Evolutionary conservation across 2,329 filamentous ascomycete species (phyloP).

Genomic region (Fusarium scirpi): DNA sequence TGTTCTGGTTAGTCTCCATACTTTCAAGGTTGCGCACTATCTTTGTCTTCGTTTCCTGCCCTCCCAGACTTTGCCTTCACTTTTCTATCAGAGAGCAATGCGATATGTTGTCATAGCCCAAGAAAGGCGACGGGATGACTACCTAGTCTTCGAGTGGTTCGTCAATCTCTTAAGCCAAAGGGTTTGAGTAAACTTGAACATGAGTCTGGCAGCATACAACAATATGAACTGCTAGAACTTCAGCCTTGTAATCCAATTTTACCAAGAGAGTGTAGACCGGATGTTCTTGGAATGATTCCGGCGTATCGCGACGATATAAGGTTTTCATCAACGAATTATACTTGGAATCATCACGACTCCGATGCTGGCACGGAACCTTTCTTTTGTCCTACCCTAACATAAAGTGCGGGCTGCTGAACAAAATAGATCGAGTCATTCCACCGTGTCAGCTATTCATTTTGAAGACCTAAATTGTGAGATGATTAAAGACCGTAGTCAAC

Average conservation of each 20-base stretch:
- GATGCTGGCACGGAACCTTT: not conserved
- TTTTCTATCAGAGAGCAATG: too few species aligned
- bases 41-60: too few species aligned
- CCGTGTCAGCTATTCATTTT: rapidly evolving
- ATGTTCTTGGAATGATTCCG: too few species aligned
- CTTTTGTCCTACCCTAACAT: not conserved
- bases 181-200: too few species aligned
- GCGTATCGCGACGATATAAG: not conserved
- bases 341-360: not conserved
- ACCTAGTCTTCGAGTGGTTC: too few species aligned
- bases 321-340: not conserved
- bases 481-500: rapidly evolving
- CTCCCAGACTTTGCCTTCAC: too few species aligned
- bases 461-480: not conserved
- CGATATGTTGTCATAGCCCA: too few species aligned
- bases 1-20: too few species aligned
- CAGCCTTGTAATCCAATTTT: rapidly evolving
- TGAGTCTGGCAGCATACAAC: not conserved
- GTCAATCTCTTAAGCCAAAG: too few species aligned
- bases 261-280: too few species aligned
- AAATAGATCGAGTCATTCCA: rapidly evolving
- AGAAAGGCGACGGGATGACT: too few species aligned
- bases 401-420: not conserved
- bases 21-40: too few species aligned
- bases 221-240: not conserved